Evolutionary conservation across 129 eudicot species (phyloP).

Genomic region (Smallanthus sonchifolius): DNA sequence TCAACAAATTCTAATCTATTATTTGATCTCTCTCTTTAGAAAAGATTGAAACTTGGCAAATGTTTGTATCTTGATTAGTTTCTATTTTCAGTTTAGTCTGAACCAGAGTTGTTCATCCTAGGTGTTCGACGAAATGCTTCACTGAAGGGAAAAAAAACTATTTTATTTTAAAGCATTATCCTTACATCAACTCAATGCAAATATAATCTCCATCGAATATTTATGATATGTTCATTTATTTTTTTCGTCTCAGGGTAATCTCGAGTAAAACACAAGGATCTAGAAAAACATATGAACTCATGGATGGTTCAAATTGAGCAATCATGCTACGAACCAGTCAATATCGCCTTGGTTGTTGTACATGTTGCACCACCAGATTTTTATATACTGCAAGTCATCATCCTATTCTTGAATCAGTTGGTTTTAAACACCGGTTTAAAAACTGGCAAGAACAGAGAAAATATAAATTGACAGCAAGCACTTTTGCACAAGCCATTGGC

Average conservation of each 20-base stretch:
- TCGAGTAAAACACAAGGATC: neutral
- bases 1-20: neutral
- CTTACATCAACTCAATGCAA: neutral
- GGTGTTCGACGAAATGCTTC: constrained; percentile 21
- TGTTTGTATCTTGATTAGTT: neutral
- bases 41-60: neutral
- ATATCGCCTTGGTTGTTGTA: constrained; percentile 8
- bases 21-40: neutral
- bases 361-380: constrained; percentile 10
- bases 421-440: constrained; percentile 75
- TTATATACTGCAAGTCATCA: constrained; percentile 29
- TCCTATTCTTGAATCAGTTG: constrained; percentile 48
- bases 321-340: constrained; percentile 19
- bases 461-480: constrained; percentile 81
- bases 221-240: neutral
- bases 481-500: constrained; percentile 73
- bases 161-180: neutral
- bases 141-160: neutral
- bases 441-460: constrained; percentile 79
- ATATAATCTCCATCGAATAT: neutral
- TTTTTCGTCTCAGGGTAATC: constrained; percentile 16
- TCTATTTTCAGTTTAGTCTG: neutral
- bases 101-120: neutral
- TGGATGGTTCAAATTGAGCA: constrained; percentile 9
- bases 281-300: neutral